phyloP scores from a whole-genome alignment of 495 filamentous ascomycete species.

The Podospora pseudoanserina region DNA sequence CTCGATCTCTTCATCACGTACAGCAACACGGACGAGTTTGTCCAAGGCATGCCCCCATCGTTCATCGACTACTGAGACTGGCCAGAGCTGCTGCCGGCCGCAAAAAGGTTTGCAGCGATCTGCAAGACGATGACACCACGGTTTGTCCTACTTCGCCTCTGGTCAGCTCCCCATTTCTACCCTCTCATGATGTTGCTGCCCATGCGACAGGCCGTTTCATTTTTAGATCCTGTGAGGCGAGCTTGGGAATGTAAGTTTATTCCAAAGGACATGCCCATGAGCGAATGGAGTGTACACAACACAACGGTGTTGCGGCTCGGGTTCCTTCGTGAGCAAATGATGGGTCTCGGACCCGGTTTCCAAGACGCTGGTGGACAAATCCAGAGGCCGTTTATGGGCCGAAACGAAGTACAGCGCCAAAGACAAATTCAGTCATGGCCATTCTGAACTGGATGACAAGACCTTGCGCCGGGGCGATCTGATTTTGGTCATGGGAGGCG shows the following conservation, averaged over 20 bases:
- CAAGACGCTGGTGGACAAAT: not conserved
- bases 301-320: slow-evolving; percentile 31
- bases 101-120: slow-evolving; percentile 29
- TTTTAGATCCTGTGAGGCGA: slow-evolving; percentile 40
- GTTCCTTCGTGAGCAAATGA: slow-evolving; percentile 22
- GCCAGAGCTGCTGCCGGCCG: slow-evolving; percentile 30
- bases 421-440: slow-evolving; percentile 20
- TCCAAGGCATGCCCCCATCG: slow-evolving; percentile 14
- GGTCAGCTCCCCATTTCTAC: slow-evolving; percentile 51
- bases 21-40: slow-evolving; percentile 18
- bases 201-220: slow-evolving; percentile 31
- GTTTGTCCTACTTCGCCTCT: slow-evolving; percentile 47
- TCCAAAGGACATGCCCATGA: slow-evolving; percentile 47
- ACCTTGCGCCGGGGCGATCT: slow-evolving; percentile 41
- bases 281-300: slow-evolving; percentile 45
- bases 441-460: slow-evolving; percentile 31
- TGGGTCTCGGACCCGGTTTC: slow-evolving; percentile 8
- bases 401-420: slow-evolving; percentile 17
- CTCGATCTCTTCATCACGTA: slow-evolving; percentile 46
- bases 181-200: slow-evolving; percentile 43
- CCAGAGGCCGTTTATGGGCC: not conserved
- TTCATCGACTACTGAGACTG: slow-evolving; percentile 30
- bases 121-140: slow-evolving; percentile 21
- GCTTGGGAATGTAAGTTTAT: slow-evolving; percentile 49
- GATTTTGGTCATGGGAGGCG: slow-evolving; percentile 45